These are phyloP conservation scores for Exserohilum rostratum DNA, from an alignment of 2,329 filamentous ascomycete genomes.

Conservation along the genomic window DNA sequence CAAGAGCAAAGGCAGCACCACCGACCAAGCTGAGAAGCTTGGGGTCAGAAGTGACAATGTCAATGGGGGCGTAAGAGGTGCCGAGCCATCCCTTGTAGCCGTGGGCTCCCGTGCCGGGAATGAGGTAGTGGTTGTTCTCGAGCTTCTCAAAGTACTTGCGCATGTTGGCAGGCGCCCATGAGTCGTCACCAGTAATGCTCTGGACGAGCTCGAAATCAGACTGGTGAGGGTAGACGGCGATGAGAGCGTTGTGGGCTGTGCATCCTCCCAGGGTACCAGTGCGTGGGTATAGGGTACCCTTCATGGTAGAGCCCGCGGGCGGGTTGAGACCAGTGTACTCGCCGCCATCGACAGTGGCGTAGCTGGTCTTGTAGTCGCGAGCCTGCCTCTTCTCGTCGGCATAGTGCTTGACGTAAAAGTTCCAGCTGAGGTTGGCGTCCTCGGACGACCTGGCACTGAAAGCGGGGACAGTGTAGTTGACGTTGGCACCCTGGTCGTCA, in stretches of 20 bases:
- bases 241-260: constrained; percentile 67
- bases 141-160: constrained; percentile 63
- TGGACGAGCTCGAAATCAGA: constrained; percentile 66
- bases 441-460: constrained; percentile 62
- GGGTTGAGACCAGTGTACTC: constrained; percentile 58
- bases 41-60: constrained; percentile 58
- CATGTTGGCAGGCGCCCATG: constrained; percentile 66
- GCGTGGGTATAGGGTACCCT: constrained; percentile 65
- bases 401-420: constrained; percentile 70
- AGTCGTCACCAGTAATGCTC: constrained; percentile 63
- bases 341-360: constrained; percentile 50
- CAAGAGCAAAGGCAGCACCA: constrained; percentile 60
- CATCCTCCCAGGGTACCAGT: constrained; percentile 64
- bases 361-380: constrained; percentile 65
- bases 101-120: constrained; percentile 54
- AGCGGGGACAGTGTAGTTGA: constrained; percentile 62
- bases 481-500: constrained; percentile 60
- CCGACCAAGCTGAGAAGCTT: constrained; percentile 60
- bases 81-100: constrained; percentile 64
- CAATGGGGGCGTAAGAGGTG: constrained; percentile 59
- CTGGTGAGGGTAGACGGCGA: constrained; percentile 64
- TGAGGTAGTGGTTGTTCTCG: constrained; percentile 62
- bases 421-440: constrained; percentile 63
- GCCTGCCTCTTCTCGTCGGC: constrained; percentile 59
- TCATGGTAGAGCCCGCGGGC: constrained; percentile 57